Evolutionary conservation across 2,329 filamentous ascomycete species (phyloP).

Genomic region (Davidsoniella virescens): DNA sequence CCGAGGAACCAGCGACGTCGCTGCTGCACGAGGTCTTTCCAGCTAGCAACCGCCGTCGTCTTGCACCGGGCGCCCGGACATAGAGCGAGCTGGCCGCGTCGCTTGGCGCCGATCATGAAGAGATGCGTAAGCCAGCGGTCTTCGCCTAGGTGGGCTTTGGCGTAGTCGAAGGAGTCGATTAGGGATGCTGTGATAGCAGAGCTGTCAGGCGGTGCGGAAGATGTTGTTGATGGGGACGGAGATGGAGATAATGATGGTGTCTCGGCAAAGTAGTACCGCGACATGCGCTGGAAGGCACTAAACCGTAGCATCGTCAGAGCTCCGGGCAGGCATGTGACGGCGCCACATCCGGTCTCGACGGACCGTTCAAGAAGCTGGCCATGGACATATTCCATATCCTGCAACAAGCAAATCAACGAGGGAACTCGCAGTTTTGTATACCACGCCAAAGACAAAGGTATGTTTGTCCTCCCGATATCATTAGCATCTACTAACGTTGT

Average conservation of each 20-base stretch:
- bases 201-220: too few species aligned
- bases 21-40: slow-evolving; percentile 76
- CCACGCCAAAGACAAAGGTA: slow-evolving; percentile 16
- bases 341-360: slow-evolving; percentile 83
- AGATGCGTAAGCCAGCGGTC: slow-evolving; percentile 95
- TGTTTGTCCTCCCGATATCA: too few species aligned
- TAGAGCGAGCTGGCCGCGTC: slow-evolving; percentile 40
- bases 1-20: slow-evolving; percentile 91
- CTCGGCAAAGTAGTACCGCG: slow-evolving; percentile 96
- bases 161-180: slow-evolving; percentile 86
- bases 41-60: slow-evolving; percentile 87
- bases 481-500: too few species aligned
- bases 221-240: too few species aligned
- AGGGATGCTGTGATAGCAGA: too few species aligned
- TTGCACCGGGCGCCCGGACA: slow-evolving; percentile 93
- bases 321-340: slow-evolving; percentile 87
- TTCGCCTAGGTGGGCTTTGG: slow-evolving; percentile 87
- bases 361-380: slow-evolving; percentile 92
- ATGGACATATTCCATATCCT: slow-evolving; percentile 97
- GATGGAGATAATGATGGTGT: slow-evolving; percentile 32
- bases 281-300: slow-evolving; percentile 91
- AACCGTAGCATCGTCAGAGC: slow-evolving; percentile 93
- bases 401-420: slow-evolving; percentile 75
- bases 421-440: slow-evolving; percentile 64
- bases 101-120: slow-evolving; percentile 94